Base-by-base conservation (phyloP, 805 yeast genomes). In the Kuraishia capsulata region DNA sequence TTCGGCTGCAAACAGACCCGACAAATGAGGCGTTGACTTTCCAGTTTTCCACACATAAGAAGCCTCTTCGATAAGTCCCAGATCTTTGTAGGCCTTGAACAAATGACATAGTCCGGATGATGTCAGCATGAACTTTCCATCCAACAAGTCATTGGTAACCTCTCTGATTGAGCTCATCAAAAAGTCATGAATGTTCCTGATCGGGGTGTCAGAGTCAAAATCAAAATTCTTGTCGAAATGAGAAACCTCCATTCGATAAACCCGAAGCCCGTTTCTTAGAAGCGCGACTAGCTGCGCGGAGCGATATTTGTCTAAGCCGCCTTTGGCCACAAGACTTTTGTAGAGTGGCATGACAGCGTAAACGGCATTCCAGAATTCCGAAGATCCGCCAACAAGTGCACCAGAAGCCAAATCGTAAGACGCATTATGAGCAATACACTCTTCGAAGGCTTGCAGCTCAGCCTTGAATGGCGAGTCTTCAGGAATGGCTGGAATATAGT, bases 11-110 rank as follows among this genome's bases (percentile, higher is more conserved):
- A 76, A 81, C 16, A 71, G 54, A 29, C 51, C 42, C 47, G 74
- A 59, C 35, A 61, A 54, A 4, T 51, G 45, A 3, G 62, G 57
- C 42, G 61, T 65, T 47, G 67, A 66, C 45, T 72, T 75, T 23
- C 81, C 81, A 16, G 69, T 58, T 48, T 79, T 82, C 92, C 92
- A 83, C 42, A 80, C 67, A 42, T 71, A 67, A 34, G 81, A 71
- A 37, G 84, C 79, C 56, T 82, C 88, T 38, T 72, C 67, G 34
- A 72, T 68, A 42, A 78, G 64, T 35, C 73, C 69, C 44, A 76
- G 67, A 52, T 80, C 86, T 51, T 74, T 73, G 50, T 73, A 71
- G 10, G 78, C 73, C 20, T 77, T 72, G 43, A 74, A 67, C 35
- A 76, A 50, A 49, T 73, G 78, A 58, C 75, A 70, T 20, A 77